Evolutionary conservation across 2,329 filamentous ascomycete genomes (phyloP).

Genomic region (Escovopsis weberi): DNA sequence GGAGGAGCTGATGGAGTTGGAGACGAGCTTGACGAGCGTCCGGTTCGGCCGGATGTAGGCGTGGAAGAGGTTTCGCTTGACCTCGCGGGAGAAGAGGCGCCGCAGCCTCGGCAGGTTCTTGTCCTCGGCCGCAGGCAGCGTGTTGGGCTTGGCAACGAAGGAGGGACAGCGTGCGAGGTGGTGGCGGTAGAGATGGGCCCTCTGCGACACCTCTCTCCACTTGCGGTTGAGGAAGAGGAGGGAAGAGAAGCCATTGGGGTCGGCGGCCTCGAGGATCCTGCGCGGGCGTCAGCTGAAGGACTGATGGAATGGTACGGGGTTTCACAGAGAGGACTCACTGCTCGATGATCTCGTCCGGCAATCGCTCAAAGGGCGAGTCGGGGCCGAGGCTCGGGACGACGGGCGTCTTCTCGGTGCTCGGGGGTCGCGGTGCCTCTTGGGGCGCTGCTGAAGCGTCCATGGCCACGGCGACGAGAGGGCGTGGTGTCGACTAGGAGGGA

Average conservation of each 20-base stretch:
- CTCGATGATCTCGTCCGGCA: constrained; percentile 56
- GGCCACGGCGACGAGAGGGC: constrained; percentile 4
- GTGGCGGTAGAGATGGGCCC: constrained; percentile 45
- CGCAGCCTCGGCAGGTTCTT: constrained; percentile 46
- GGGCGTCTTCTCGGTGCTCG: constrained; percentile 21
- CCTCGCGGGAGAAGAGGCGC: constrained; percentile 50
- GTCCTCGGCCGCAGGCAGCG: constrained; percentile 23
- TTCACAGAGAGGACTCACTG: constrained; percentile 34
- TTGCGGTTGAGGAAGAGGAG: constrained; percentile 49
- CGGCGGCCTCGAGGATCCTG: constrained; percentile 46
- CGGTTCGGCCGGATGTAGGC: constrained; percentile 55
- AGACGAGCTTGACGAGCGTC: constrained; percentile 66
- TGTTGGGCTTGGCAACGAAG: constrained; percentile 35
- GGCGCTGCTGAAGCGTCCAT: constrained; percentile 14
- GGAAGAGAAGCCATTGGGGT: constrained; percentile 51
- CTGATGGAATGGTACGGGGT: not conserved
- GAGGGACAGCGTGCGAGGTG: constrained; percentile 49
- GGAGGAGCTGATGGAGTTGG: constrained; percentile 70
- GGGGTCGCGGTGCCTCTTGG: constrained; percentile 14
- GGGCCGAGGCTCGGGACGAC: constrained; percentile 12
- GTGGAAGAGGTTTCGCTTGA: constrained; percentile 65
- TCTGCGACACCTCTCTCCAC: constrained; percentile 50
- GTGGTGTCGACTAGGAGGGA: no score
- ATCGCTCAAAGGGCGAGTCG: constrained; percentile 22
- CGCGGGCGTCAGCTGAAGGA: constrained; percentile 1